phyloP scores from a whole-genome alignment of 495 filamentous ascomycete genomes.

The Penicillium soppii region DNA sequence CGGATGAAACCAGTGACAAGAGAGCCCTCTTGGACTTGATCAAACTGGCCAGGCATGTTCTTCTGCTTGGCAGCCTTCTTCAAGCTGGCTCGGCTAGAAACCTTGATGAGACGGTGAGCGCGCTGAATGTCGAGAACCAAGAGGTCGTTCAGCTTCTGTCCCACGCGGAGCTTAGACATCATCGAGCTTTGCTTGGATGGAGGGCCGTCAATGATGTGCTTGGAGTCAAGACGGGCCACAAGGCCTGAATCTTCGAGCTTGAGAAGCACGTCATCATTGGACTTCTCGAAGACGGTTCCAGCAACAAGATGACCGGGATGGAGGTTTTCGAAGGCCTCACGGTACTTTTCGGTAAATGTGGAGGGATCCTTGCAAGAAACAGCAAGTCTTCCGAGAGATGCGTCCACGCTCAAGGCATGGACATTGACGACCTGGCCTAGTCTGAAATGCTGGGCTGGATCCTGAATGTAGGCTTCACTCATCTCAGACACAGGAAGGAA shows the following conservation, averaged over 20 bases:
- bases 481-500: conserved; percentile 94
- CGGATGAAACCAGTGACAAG: conserved; percentile 78
- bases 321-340: conserved; percentile 69
- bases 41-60: conserved; percentile 62
- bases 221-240: conserved; percentile 70
- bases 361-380: conserved; percentile 92
- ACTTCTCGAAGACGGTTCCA: conserved; percentile 82
- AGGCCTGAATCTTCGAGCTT: conserved; percentile 69
- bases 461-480: conserved; percentile 93
- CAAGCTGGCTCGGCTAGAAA: conserved; percentile 79
- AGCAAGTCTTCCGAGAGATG: conserved; percentile 65
- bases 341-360: conserved; percentile 70
- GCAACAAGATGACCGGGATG: conserved; percentile 68
- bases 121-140: conserved; percentile 78
- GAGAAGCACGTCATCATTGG: conserved; percentile 72
- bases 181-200: conserved; percentile 68
- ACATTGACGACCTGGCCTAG: conserved; percentile 88
- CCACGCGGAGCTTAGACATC: conserved; percentile 75
- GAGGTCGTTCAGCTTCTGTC: conserved; percentile 79
- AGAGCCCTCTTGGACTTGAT: conserved; percentile 66
- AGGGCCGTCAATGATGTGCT: conserved; percentile 81
- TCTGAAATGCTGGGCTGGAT: conserved; percentile 85
- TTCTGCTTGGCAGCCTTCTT: conserved; percentile 69
- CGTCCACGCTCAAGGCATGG: conserved; percentile 75
- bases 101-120: conserved; percentile 64